Percentiles rank a stretch among this genome's conserved stretches.
These are phyloP conservation scores for Fusarium buxicola DNA, from an alignment of 2,329 filamentous ascomycete genomes.

Conservation along the genomic window DNA sequence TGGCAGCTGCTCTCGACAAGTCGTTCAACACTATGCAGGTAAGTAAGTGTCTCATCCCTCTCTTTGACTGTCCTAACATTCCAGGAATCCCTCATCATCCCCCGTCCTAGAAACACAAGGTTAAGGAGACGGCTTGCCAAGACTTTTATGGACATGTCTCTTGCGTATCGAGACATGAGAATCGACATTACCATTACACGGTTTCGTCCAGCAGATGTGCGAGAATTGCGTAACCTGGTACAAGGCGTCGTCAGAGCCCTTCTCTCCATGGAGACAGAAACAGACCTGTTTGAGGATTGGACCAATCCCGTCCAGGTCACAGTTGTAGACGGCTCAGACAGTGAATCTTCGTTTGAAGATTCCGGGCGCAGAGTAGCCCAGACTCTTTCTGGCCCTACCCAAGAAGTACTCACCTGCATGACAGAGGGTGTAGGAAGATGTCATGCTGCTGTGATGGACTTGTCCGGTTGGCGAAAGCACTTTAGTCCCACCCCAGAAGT, in stretches of 20 bases:
- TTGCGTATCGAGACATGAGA: constrained; percentile 66
- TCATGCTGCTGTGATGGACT: constrained; percentile 65
- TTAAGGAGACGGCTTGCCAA: constrained; percentile 59
- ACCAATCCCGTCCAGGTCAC: constrained; percentile 33
- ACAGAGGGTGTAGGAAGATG: constrained; percentile 57
- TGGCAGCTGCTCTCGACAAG: constrained; percentile 61
- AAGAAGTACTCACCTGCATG: constrained; percentile 60
- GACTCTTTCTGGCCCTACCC: constrained; percentile 59
- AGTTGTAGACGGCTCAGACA: constrained; percentile 14
- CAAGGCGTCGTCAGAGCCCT: constrained; percentile 66
- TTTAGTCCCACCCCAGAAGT: constrained; percentile 58
- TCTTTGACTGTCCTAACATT: background rate
- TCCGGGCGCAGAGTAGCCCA: constrained; percentile 40
- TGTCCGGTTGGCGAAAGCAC: constrained; percentile 62
- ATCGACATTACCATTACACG: constrained; percentile 68
- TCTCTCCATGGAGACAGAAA: constrained; percentile 63
- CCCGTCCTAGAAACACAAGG: constrained; percentile 46
- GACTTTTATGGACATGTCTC: constrained; percentile 66
- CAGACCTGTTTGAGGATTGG: constrained; percentile 56
- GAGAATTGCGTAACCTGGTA: constrained; percentile 63
- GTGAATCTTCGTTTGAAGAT: constrained; percentile 28
- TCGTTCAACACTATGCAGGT: constrained; percentile 62
- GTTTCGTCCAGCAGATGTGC: constrained; percentile 63
- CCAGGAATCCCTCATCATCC: constrained; percentile 50
- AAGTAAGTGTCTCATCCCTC: constrained; percentile 8